Percentiles rank a stretch among this genome's conserved stretches.
These are phyloP conservation scores for Penicillium decumbens DNA, from an alignment of 2,329 filamentous ascomycete genomes.

Conservation along the genomic window DNA sequence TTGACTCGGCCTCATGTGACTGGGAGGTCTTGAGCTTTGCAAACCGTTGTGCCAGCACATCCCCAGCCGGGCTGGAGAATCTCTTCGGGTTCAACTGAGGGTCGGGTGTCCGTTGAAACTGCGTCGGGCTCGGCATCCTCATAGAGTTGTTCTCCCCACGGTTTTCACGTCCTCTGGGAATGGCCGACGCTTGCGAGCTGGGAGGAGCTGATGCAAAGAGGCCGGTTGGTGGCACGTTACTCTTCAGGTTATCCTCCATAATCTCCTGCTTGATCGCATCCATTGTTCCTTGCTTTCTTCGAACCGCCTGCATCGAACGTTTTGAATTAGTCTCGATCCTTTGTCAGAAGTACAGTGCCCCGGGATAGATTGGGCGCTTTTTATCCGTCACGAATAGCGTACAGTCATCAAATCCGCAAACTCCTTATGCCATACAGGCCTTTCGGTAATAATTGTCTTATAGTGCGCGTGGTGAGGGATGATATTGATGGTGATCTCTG, in stretches of 20 bases:
- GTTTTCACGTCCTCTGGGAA: slow-evolving; percentile 24
- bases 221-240: slow-evolving; percentile 26
- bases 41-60: slow-evolving; percentile 42
- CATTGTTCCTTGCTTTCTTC: not conserved
- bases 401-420: slow-evolving; percentile 49
- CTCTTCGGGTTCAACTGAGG: slow-evolving; percentile 17
- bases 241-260: slow-evolving; percentile 34
- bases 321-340: no score
- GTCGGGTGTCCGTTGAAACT: slow-evolving; percentile 31
- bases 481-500: slow-evolving; percentile 68
- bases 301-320: slow-evolving; percentile 3
- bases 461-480: slow-evolving; percentile 75
- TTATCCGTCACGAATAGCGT: no score
- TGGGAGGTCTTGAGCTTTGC: slow-evolving; percentile 34
- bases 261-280: slow-evolving; percentile 37
- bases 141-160: slow-evolving; percentile 18
- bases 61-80: slow-evolving; percentile 28
- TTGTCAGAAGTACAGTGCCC: no score
- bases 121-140: slow-evolving; percentile 41
- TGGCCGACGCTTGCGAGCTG: slow-evolving; percentile 11
- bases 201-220: slow-evolving; percentile 7
- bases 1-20: slow-evolving; percentile 1
- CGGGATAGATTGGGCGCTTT: no score
- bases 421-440: slow-evolving; percentile 46
- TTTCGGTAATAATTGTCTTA: slow-evolving; percentile 57